Conservation (phyloP, 2,329 filamentous ascomycete genomes). For the Ceratocystis diversiconidia region DNA sequence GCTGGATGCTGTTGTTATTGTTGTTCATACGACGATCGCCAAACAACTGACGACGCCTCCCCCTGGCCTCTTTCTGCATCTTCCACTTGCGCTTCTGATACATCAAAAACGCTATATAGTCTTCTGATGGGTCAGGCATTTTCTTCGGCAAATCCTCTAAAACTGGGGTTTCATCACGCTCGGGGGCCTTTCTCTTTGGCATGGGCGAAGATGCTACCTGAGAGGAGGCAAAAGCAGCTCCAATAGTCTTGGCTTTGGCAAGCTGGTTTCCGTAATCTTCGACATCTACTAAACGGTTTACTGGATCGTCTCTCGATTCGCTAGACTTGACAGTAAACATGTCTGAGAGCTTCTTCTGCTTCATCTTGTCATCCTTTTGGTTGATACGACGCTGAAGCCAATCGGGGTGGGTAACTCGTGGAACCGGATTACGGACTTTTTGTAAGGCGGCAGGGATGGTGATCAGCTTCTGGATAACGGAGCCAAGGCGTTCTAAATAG, state of each 20-base stretch:
- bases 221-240: constrained; percentile 42
- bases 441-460: constrained; percentile 95
- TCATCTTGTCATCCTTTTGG: constrained; percentile 90
- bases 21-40: constrained; percentile 55
- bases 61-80: constrained; percentile 80
- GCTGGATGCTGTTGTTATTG: constrained; percentile 44
- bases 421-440: constrained; percentile 87
- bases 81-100: constrained; percentile 99
- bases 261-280: constrained; percentile 63
- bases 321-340: constrained; percentile 55
- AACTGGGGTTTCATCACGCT: constrained; percentile 31
- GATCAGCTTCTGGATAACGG: constrained; percentile 96
- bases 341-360: constrained; percentile 97
- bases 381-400: constrained; percentile 92
- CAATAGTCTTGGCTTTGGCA: constrained; percentile 48
- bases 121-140: constrained; percentile 64
- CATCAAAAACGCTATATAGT: constrained; percentile 76
- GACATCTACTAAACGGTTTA: constrained; percentile 51
- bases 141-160: constrained; percentile 59
- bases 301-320: constrained; percentile 57
- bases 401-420: constrained; percentile 83
- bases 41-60: constrained; percentile 77
- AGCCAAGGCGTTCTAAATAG: constrained; percentile 87
- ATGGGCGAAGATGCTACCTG: constrained; percentile 30
- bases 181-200: constrained; percentile 62